Evolutionary conservation across 1,139 yeast genomes (phyloP), one percentile per base, ranked within the genome.

Genomic region (Saccharomyces hybrid): DNA sequence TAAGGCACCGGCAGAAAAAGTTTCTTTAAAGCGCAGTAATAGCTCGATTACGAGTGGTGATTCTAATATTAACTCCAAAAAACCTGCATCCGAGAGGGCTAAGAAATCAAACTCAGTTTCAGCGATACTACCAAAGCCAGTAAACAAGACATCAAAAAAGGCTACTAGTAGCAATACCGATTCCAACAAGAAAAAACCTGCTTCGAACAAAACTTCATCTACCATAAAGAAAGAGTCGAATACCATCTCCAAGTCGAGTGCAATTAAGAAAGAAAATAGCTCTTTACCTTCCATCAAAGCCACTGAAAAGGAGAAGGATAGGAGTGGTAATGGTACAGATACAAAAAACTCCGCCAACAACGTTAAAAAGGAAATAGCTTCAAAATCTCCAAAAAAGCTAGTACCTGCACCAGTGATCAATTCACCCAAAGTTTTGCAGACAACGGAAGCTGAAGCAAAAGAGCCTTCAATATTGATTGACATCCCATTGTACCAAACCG

Each of bases 381-480:
- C 56, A 7, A 62, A 60, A 46, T 57, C 64, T 5, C 65, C 68
- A 11, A 58, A 58, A 48, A 61, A 58, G 44, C 50, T 62, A 23
- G 53, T 58, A 7, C 53, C 62, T 66, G 65, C 59, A 66, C 68
- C 60, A 67, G 67, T 63, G 65, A 62, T 55, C 62, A 63, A 54
- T 64, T 64, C 62, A 2, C 64, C 67, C 13, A 60, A 69, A 11
- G 26, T 65, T 8, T 46, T 64, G 14, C 60, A 63, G 49, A 62
- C 65, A 47, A 68, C 76, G 54, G 59, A 72, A 53, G 68, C 74
- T 19, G 66, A 68, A 34, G 59, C 8, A 65, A 60, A 70, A 66
- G 71, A 68, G 6, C 83, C 86, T 0, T 78, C 81, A 25, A 78
- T 83, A 16, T 57, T 68, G 5, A 47, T 84, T n/a, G 79, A 83